These are phyloP conservation scores for Malbranchea cinnamomea DNA, from an alignment of 2,329 filamentous ascomycete species.

Conservation along the genomic window DNA sequence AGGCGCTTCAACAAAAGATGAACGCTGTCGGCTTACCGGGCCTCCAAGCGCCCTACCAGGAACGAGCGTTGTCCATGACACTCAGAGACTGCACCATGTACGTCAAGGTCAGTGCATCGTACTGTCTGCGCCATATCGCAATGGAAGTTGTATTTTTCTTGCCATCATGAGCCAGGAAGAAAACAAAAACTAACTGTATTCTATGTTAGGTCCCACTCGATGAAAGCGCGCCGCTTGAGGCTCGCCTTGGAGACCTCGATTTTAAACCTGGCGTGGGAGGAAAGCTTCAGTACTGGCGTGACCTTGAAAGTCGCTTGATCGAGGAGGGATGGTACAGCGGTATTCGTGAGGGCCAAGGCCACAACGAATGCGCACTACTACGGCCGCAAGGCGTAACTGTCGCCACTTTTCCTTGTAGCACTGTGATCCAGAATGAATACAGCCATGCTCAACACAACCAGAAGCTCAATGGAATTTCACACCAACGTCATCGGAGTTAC, in stretches of 20 bases:
- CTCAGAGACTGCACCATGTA: conserved; percentile 66
- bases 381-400: conserved; percentile 2
- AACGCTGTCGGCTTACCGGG: conserved; percentile 22
- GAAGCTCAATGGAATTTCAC: too few species aligned
- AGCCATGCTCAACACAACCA: too few species aligned
- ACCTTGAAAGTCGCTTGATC: conserved; percentile 47
- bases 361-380: conserved; percentile 21
- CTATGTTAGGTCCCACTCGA: conserved; percentile 19
- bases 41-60: conserved; percentile 21
- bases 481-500: too few species aligned
- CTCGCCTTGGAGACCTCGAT: conserved; percentile 60
- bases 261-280: conserved; percentile 50
- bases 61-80: conserved; percentile 61
- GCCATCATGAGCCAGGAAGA: too few species aligned
- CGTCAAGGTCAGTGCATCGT: conserved; percentile 45
- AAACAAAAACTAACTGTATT: conserved; percentile 3
- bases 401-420: too few species aligned
- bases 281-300: conserved; percentile 56
- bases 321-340: conserved; percentile 52
- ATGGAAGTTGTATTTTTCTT: too few species aligned
- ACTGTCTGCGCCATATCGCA: too few species aligned
- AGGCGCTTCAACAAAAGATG: conserved; percentile 20
- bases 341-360: conserved; percentile 17
- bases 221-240: conserved; percentile 20
- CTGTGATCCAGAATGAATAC: too few species aligned